These are phyloP conservation scores for Secale cereale DNA, from an alignment of 176 grass and related monocot species.

Conservation along the genomic window DNA sequence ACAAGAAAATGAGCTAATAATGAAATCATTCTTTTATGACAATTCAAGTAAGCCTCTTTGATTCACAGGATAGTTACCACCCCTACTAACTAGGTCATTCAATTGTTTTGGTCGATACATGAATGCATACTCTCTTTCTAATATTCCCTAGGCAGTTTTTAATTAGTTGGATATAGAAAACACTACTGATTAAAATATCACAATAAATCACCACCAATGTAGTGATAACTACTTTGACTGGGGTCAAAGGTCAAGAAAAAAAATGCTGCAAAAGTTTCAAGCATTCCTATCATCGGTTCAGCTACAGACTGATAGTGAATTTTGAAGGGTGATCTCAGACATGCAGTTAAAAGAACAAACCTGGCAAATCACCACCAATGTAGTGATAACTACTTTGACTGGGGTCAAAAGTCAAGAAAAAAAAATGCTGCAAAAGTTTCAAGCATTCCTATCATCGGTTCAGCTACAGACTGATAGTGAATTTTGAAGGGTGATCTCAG, in stretches of 20 bases:
- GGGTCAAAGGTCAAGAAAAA: background rate
- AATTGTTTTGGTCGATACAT: background rate
- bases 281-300: background rate
- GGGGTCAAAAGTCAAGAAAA: too few relatives aligned
- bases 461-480: background rate
- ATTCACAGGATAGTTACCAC: background rate
- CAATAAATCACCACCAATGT: background rate
- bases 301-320: background rate
- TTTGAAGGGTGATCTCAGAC: conserved; percentile 14
- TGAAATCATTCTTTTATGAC: background rate
- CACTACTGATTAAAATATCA: background rate
- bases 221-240: background rate
- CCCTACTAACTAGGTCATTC: background rate
- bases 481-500: conserved; percentile 14
- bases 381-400: too few relatives aligned
- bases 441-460: background rate
- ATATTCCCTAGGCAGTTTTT: background rate
- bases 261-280: background rate
- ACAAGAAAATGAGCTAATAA: background rate
- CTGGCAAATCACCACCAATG: too few relatives aligned
- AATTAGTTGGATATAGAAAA: background rate
- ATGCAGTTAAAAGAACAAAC: conserved; percentile 27
- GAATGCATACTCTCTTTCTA: background rate
- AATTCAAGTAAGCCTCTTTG: background rate
- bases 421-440: background rate